These are phyloP conservation scores for Lignosus rhinocerotis DNA, from an alignment of 1,284 basidiomycete species.

Conservation along the genomic window DNA sequence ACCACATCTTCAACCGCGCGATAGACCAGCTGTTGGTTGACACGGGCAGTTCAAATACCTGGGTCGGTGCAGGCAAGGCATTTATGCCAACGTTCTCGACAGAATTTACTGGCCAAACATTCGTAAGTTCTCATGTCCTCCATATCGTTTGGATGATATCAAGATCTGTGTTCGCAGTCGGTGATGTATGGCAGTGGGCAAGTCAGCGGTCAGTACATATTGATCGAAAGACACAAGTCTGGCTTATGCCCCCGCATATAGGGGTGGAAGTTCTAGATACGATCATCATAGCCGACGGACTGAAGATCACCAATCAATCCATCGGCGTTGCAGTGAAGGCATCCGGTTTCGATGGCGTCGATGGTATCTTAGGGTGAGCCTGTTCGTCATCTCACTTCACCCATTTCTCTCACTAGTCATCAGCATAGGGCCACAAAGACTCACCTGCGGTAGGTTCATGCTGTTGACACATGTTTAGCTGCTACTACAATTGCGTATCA, in stretches of 20 bases:
- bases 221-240: neutral
- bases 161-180: slow-evolving; percentile 16
- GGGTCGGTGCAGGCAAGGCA: slow-evolving; percentile 31
- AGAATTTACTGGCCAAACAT: slow-evolving; percentile 22
- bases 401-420: neutral
- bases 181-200: slow-evolving; percentile 51
- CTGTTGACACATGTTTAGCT: neutral
- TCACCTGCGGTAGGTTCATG: slow-evolving; percentile 36
- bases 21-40: slow-evolving; percentile 28
- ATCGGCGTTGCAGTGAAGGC: slow-evolving; percentile 51
- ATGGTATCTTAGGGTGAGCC: slow-evolving; percentile 48
- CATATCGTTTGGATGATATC: neutral
- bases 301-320: slow-evolving; percentile 38
- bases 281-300: slow-evolving; percentile 26
- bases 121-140: slow-evolving; percentile 18
- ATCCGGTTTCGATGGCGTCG: slow-evolving; percentile 39
- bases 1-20: neutral
- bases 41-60: slow-evolving; percentile 34
- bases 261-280: slow-evolving; percentile 28
- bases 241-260: neutral
- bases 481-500: neutral
- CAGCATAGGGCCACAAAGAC: slow-evolving; percentile 48
- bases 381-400: neutral
- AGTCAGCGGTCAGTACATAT: neutral
- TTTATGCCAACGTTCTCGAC: slow-evolving; percentile 24